Evolutionary conservation across 345 rosid genomes (phyloP), one percentile per base, ranked within the genome.

Genomic region (Melaleuca alternifolia): DNA sequence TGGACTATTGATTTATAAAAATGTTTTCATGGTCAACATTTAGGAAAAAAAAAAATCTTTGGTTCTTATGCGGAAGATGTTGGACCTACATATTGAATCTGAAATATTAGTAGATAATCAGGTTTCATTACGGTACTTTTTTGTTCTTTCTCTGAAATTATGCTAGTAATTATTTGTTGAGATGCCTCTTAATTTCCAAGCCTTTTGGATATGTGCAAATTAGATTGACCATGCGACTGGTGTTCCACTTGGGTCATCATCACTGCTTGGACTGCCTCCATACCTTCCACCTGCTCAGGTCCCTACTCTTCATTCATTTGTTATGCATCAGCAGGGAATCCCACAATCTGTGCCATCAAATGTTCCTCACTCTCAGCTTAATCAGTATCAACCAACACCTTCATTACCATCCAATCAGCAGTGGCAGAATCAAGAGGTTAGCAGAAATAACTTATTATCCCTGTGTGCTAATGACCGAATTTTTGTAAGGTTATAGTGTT

Each of bases 401-500:
- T 84, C 92, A 86, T 44, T 90, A 71, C 86, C 95, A 41, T 81
- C 95, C 56, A 83, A 90, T 51, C 95, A 93, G 79, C 94, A 93
- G 83, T 95, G 95, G 97, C 97, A 91, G 87, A 96, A 91, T 88
- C 96, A 92, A 84, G 95, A 88, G 96, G 99, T 96, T 85, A 82
- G 44, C 81, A 44, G 41, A 71, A 41, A 71, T 71, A 9, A 26
- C 48, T 33, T 71, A 71, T 37, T 18, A 37, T 18, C 26, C 13
- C 11, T 83, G 28, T 2, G 26, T 71, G 26, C 81, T 37, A 10
- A 37, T 71, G 48, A 37, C 71, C 26, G 33, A 56, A 51, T 13
- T n/a, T 61, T 57, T 6, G 62, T 30, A 52, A 51, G 28, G 87
- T 37, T 37, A 46, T 26, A 10, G 28, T 51, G 44, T 21, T 62